phyloP scores from a whole-genome alignment of 345 rosid genomes.

The Camelina neglecta region DNA sequence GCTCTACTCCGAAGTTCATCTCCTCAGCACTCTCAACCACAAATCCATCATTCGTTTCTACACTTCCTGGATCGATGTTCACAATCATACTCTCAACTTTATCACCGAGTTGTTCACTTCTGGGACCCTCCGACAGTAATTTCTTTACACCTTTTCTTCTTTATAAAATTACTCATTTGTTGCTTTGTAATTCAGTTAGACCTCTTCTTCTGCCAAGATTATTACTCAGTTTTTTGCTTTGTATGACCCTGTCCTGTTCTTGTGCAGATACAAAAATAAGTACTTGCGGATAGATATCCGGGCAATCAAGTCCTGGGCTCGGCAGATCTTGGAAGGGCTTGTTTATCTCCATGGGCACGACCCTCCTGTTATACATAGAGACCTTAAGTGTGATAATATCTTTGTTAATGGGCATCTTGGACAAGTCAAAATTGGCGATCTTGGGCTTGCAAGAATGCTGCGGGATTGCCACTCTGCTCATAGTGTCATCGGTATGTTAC shows the following conservation, averaged over 20 bases:
- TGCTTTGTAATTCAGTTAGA: not conserved
- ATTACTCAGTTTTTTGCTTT: conserved; percentile 6
- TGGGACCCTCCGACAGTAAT: conserved; percentile 76
- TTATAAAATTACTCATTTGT: not conserved
- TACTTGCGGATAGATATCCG: conserved; percentile 60
- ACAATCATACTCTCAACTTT: conserved; percentile 68
- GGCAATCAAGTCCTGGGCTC: conserved; percentile 67
- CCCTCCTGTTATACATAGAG: conserved; percentile 71
- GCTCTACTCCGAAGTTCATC: conserved; percentile 86
- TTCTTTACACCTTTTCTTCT: not conserved
- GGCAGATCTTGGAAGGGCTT: conserved; percentile 65
- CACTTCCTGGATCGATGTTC: conserved; percentile 76
- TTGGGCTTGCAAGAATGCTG: conserved; percentile 72
- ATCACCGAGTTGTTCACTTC: conserved; percentile 89
- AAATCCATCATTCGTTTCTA: conserved; percentile 67
- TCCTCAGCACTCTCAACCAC: conserved; percentile 75
- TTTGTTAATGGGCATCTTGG: conserved; percentile 77
- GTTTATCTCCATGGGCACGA: conserved; percentile 62
- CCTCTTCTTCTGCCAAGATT: not conserved
- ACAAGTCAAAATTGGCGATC: conserved; percentile 71
- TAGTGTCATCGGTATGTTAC: conserved; percentile 59
- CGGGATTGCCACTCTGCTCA: conserved; percentile 56
- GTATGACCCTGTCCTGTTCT: conserved; percentile 14
- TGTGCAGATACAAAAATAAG: conserved; percentile 61
- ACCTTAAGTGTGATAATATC: conserved; percentile 68